Evolutionary conservation across 83 land plant species (phyloP).

Genomic region (Picea abies): DNA sequence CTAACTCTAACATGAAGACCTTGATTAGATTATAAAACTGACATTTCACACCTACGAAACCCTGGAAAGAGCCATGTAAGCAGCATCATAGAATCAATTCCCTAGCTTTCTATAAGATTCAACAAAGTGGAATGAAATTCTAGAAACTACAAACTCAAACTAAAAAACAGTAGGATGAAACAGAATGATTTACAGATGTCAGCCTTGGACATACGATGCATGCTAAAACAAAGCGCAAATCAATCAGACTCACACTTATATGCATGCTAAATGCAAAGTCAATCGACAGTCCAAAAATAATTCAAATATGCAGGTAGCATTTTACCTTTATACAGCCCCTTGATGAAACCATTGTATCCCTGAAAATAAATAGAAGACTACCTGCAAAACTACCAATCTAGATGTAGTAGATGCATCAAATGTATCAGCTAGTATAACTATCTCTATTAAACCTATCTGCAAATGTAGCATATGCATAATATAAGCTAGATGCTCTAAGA

Average conservation of each 20-base stretch:
- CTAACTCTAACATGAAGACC: too few relatives aligned
- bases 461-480: neutral
- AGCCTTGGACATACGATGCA: too few relatives aligned
- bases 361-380: constrained; percentile 17
- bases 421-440: neutral
- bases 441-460: neutral
- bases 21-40: too few relatives aligned
- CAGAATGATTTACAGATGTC: too few relatives aligned
- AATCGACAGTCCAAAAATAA: neutral
- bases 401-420: constrained; percentile 4
- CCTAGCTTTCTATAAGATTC: too few relatives aligned
- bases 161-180: too few relatives aligned
- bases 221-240: too few relatives aligned
- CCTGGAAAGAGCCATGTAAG: too few relatives aligned
- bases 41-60: too few relatives aligned
- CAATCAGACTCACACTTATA: neutral
- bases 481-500: neutral
- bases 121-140: too few relatives aligned
- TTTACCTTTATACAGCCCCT: constrained; percentile 16
- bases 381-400: constrained; percentile 24
- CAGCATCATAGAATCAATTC: too few relatives aligned
- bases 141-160: too few relatives aligned
- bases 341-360: constrained; percentile 8
- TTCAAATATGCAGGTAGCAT: neutral
- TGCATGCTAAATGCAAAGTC: neutral